Evolutionary conservation across 1,139 yeast species (phyloP), one percentile per base, ranked within the genome.

Genomic region (Suhomyces bokatorum): DNA sequence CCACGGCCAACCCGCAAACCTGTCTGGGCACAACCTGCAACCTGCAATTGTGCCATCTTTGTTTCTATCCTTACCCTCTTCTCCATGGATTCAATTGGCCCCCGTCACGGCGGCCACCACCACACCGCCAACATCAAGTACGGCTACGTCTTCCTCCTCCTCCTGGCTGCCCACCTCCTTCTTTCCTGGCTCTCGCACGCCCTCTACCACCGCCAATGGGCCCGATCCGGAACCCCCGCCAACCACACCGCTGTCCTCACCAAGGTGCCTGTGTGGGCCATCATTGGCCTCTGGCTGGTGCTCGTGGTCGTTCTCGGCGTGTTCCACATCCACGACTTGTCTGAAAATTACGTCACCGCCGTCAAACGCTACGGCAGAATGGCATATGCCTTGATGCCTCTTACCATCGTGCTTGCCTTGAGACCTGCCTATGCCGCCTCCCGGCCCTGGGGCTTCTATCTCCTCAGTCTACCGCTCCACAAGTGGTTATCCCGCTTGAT

Each of bases 401-500:
- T 88, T 29, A 73, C 83, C 45, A 66, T 87, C 11, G 73, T 82
- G 40, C 60, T 89, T 13, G 78, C 83, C 0, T 56, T 86, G 29
- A 68, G 87, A 41, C 57, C 59, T 2, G 90, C 95, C 3, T 56
- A 58, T 40, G 39, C 49, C 10, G 73, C 81, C 1, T 68, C 75
- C 43, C 29, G 31, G 8, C 40, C 43, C 11, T 35, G 51, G 50
- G 60, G 57, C n/a, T 52, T 43, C 43, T 88, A 87, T 55, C 63
- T 87, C 46, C 71, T 77, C 34, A 62, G 82, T 12, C 56, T 88
- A 6, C 70, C 70, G 11, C 57, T 87, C 12, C 97, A 90, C 64
- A 88, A 87, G 60, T 88, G 96, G 96, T 62, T 86, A 0, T 83
- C 95, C 1, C 68, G 97, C 50, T 49, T 84, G 2, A 77, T 85